A percentile compares a stretch with the other conserved stretches of the same genome.
Evolutionary conservation across 352 stramenopile species (phyloP).

Genomic region (Albugo candida): DNA sequence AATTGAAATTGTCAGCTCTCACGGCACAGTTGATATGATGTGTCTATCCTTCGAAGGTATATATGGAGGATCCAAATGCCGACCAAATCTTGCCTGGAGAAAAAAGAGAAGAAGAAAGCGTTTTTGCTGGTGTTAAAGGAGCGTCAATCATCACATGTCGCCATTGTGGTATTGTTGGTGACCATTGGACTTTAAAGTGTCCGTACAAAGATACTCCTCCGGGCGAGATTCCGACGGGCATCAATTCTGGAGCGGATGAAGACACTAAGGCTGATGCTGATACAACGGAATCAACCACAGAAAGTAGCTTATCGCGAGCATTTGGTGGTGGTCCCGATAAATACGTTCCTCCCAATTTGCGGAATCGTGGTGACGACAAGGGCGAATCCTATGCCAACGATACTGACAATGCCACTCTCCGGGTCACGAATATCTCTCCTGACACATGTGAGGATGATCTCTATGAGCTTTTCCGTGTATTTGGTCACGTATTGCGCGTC

Average conservation of each 20-base stretch:
- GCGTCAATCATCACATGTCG: slow-evolving; percentile 73
- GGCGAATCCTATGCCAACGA: slow-evolving; percentile 15
- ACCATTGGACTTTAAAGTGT: slow-evolving; percentile 84
- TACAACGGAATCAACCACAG: slow-evolving; percentile 9
- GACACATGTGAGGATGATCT: slow-evolving; percentile 96
- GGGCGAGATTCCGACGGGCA: slow-evolving; percentile 54
- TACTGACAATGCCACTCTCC: slow-evolving; percentile 83
- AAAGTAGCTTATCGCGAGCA: slow-evolving; percentile 30
- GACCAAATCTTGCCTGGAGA: slow-evolving; percentile 72
- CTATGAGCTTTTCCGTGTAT: slow-evolving; percentile 95
- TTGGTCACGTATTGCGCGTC: slow-evolving; percentile 91
- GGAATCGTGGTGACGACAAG: slow-evolving; percentile 22
- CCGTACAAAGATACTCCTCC: slow-evolving; percentile 78
- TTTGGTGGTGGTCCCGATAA: slow-evolving; percentile 51
- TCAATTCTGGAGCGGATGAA: slow-evolving; percentile 32
- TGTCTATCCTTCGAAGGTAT: slow-evolving; percentile 13
- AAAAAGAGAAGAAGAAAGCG: slow-evolving; percentile 80
- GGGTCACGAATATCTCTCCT: slow-evolving; percentile 97
- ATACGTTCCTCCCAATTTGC: slow-evolving; percentile 73
- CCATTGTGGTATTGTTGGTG: slow-evolving; percentile 79
- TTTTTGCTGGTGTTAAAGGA: slow-evolving; percentile 75
- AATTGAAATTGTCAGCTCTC: too few species aligned
- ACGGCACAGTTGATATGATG: not conserved
- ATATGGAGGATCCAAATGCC: slow-evolving; percentile 67
- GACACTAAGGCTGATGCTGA: slow-evolving; percentile 12